Evolutionary conservation across 148 eudicot species (phyloP).

Genomic region (Vaccinium darrowii): DNA sequence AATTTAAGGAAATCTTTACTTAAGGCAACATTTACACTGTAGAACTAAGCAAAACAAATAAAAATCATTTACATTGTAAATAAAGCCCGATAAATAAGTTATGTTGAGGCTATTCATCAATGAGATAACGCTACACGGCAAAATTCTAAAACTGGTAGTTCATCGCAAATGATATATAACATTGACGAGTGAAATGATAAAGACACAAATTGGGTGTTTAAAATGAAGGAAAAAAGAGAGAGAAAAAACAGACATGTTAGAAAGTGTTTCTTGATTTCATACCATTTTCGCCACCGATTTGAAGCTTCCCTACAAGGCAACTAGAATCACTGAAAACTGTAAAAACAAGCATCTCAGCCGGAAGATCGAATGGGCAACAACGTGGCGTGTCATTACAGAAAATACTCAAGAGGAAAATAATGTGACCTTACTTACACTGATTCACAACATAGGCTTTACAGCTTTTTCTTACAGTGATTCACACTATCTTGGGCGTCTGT

Average conservation of each 20-base stretch:
- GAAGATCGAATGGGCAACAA: not conserved
- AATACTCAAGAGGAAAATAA: not conserved
- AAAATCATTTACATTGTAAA: no score
- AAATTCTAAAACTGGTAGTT: no score
- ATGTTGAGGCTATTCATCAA: not conserved
- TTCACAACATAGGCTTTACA: not conserved
- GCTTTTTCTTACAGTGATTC: not conserved
- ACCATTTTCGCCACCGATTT: not conserved
- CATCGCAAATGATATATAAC: no score
- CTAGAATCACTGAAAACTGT: not conserved
- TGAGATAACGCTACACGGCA: no score
- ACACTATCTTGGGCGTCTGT: not conserved
- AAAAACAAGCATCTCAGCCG: not conserved
- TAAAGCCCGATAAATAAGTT: not conserved
- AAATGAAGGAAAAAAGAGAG: no score
- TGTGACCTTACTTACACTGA: not conserved
- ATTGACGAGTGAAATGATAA: no score
- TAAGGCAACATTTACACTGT: no score
- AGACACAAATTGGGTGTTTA: not conserved
- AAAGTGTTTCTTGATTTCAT: not conserved
- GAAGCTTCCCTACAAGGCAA: not conserved
- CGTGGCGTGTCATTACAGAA: not conserved
- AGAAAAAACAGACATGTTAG: no score
- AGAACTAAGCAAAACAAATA: no score
- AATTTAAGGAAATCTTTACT: no score